Base-by-base conservation (phyloP, 1,284 basidiomycete species). In the Apiotrichum gamsii region DNA sequence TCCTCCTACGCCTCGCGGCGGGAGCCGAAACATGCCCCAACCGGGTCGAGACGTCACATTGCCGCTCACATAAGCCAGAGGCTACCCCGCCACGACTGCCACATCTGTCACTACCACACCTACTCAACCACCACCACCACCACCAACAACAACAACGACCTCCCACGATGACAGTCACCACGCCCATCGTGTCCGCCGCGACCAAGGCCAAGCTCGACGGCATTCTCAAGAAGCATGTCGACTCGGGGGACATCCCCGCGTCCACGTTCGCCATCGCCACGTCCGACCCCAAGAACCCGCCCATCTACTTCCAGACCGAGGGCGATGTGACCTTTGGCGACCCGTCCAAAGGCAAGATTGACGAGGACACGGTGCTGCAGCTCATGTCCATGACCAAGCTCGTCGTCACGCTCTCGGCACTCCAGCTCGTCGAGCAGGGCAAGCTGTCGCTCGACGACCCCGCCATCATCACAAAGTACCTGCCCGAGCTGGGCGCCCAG, bases 361-460 rank as follows among this genome's bases (percentile, higher is more conserved):
- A 61, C 38, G 47, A 52, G 32, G 51, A 64, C 39, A 67, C 65
- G 65, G 65, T 49, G 2, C 46, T 62, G 4, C 60, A 67, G 50
- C 44, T 65, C 18, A 65, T 64, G 47, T 67, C 64, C 2, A 60
- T 59, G 52, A 61, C 62, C 38, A 70, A 68, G 52, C 54, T 68
- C 3, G 58, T 67, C 18, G 41, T 43, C 13, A 15, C 48, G 11
- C 19, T 54, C 5, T 42, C 49, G 0, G 39, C 31, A 0, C 43
- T 55, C 11, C 49, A 51, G 33, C 53, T 55, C n/a, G 43, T 51
- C n/a, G 53, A 51, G 9, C 21, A 32, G 18, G 53, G 53, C 36
- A 38, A 40, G 33, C 32, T 55, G 8, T 13, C 39, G 5, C 40
- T 69, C 16, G 64, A 69, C 41, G 57, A 58, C 48, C 40, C 52